Conservation (phyloP, 805 yeast species). For the Starmerella bombicola region DNA sequence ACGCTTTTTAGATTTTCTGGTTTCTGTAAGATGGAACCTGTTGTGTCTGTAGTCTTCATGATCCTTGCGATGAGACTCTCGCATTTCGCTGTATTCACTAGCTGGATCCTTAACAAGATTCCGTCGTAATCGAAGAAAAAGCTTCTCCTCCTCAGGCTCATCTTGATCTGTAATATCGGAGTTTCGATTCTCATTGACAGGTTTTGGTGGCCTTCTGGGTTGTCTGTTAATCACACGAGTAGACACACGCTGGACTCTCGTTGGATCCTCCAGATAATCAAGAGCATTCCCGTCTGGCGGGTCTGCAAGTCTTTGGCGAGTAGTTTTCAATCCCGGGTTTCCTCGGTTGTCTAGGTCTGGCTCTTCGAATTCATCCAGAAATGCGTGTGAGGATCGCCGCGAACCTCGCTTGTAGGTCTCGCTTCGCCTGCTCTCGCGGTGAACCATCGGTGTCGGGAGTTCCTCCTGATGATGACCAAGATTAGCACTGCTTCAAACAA, state of each 20-base stretch:
- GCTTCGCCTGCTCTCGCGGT: background rate
- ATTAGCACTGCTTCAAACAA: background rate
- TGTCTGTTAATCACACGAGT: slow-evolving; percentile 1
- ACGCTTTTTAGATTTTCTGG: background rate
- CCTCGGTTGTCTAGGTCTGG: slow-evolving; percentile 5
- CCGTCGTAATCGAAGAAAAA: slow-evolving; percentile 8
- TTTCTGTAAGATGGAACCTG: background rate
- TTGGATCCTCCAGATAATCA: slow-evolving; percentile 13
- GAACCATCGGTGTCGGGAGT: no score
- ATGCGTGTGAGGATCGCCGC: background rate
- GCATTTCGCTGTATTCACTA: slow-evolving; percentile 7
- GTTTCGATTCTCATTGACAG: background rate
- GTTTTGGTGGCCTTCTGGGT: background rate
- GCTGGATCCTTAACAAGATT: slow-evolving; percentile 20
- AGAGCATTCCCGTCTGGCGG: slow-evolving; percentile 11
- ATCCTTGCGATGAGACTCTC: slow-evolving; percentile 10
- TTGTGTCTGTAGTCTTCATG: slow-evolving; percentile 18
- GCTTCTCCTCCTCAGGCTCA: slow-evolving; percentile 7
- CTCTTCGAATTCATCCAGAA: slow-evolving; percentile 7
- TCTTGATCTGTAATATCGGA: background rate
- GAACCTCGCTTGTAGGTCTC: background rate
- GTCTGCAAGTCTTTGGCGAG: slow-evolving; percentile 10
- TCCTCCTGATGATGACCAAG: slow-evolving; percentile 1
- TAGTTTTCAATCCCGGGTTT: slow-evolving; percentile 5
- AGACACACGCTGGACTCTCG: slow-evolving; percentile 7